Evolutionary conservation across 179 eudicot genomes (phyloP).

Genomic region (Actinidia chinensis): DNA sequence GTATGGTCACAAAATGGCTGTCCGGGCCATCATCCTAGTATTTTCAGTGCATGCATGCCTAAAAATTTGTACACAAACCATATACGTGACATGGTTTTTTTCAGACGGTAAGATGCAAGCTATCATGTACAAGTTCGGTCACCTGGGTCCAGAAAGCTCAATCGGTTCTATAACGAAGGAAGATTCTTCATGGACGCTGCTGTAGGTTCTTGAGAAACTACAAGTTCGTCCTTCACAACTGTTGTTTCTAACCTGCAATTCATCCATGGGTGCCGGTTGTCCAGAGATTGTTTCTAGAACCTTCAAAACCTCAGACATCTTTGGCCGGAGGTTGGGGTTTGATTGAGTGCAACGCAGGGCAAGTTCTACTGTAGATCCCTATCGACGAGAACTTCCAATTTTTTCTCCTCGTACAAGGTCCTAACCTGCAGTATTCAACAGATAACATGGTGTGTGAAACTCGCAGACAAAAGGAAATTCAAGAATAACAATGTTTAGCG

Average conservation of each 20-base stretch:
- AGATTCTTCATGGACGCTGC: constrained; percentile 50
- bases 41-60: constrained; percentile 6
- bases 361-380: constrained; percentile 68
- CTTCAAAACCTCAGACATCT: constrained; percentile 77
- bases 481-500: no score
- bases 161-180: constrained; percentile 78
- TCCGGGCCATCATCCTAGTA: not conserved
- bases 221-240: constrained; percentile 34
- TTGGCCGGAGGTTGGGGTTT: constrained; percentile 65
- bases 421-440: constrained; percentile 47
- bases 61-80: not conserved
- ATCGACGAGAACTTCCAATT: constrained; percentile 65
- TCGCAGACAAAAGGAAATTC: no score
- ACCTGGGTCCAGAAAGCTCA: constrained; percentile 91
- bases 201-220: constrained; percentile 49
- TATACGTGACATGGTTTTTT: constrained; percentile 8
- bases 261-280: constrained; percentile 35
- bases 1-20: no score
- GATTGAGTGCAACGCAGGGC: constrained; percentile 73
- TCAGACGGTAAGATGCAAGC: not conserved
- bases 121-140: constrained; percentile 8
- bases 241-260: constrained; percentile 37
- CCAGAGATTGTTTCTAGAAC: constrained; percentile 52
- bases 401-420: constrained; percentile 58
- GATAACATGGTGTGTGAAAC: not conserved